A percentile compares a stretch with the other conserved stretches of the same genome.
Conservation (phyloP, 2,329 filamentous ascomycete species). For the Trichophyton verrucosum region DNA sequence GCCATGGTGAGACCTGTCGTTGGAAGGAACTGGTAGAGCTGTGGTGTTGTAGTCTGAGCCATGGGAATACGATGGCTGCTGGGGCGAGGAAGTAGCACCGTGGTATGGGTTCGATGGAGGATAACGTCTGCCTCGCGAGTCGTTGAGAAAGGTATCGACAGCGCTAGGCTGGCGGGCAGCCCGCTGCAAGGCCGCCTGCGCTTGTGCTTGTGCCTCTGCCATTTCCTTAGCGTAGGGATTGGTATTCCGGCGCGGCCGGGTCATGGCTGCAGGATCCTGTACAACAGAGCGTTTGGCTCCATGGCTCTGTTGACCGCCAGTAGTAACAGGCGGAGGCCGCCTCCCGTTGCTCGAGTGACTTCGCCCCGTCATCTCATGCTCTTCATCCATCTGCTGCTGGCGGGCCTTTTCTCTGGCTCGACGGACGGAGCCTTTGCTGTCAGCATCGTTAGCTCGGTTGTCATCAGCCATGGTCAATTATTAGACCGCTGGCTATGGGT, state of each 20-base stretch:
- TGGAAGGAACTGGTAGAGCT: not conserved
- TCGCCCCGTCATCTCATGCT: not conserved
- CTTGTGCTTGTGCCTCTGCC: not conserved
- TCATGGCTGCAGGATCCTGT: not conserved
- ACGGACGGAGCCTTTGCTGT: slow-evolving; percentile 10
- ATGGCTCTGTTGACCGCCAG: not conserved
- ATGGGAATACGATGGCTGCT: not conserved
- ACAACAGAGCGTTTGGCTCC: not conserved
- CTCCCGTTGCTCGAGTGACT: not conserved
- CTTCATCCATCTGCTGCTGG: not conserved
- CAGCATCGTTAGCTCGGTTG: not conserved
- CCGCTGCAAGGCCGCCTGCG: not conserved
- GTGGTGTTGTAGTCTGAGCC: not conserved
- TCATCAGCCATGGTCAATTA: not conserved
- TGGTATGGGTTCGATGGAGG: not conserved
- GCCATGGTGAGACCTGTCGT: not conserved
- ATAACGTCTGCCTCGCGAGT: not conserved
- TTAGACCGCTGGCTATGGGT: not conserved
- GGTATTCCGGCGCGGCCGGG: not conserved
- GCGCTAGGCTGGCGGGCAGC: not conserved
- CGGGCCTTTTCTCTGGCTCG: slow-evolving; percentile 10
- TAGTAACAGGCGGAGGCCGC: slow-evolving; percentile 11
- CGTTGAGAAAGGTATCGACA: not conserved
- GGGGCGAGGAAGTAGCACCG: not conserved
- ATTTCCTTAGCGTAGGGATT: slow-evolving; percentile 1